A percentile compares a stretch with the other conserved stretches of the same genome.
Evolutionary conservation across 2,329 filamentous ascomycete species (phyloP).

Genomic region (Aspergillus texensis): DNA sequence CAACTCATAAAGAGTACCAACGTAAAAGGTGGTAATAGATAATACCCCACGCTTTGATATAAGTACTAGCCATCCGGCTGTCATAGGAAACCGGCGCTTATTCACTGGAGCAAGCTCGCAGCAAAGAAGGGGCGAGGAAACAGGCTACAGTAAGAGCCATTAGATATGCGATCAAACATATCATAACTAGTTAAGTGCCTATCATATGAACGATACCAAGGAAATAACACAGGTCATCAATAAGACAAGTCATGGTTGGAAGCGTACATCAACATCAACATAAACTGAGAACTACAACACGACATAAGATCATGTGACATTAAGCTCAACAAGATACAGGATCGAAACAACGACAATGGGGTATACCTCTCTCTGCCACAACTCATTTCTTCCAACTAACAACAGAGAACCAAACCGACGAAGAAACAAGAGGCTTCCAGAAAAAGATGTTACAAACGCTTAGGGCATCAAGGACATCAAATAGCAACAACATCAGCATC

Average conservation of each 20-base stretch:
- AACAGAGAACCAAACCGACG: neutral
- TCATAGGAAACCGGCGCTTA: neutral
- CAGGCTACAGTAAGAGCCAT: neutral
- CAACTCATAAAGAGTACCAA: too few species aligned
- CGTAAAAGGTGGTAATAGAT: too few species aligned
- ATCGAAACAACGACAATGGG: neutral
- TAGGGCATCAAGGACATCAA: constrained; percentile 7
- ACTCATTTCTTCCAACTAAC: constrained; percentile 5
- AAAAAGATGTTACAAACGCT: constrained; percentile 6
- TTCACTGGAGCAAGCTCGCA: neutral
- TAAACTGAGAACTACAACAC: neutral
- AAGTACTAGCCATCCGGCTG: too few species aligned
- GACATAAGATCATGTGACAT: neutral
- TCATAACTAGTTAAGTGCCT: neutral
- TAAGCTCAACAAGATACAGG: neutral
- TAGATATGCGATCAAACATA: neutral
- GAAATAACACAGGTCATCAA: neutral
- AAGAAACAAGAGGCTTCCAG: constrained; percentile 3
- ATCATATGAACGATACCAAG: neutral
- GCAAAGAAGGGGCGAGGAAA: neutral
- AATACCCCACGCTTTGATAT: too few species aligned
- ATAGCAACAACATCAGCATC: constrained; percentile 9
- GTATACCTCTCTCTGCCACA: constrained; percentile 3
- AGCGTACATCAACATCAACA: neutral
- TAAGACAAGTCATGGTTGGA: neutral